phyloP scores from a whole-genome alignment of 148 eudicot species.

The Amaranthus cruentus region DNA sequence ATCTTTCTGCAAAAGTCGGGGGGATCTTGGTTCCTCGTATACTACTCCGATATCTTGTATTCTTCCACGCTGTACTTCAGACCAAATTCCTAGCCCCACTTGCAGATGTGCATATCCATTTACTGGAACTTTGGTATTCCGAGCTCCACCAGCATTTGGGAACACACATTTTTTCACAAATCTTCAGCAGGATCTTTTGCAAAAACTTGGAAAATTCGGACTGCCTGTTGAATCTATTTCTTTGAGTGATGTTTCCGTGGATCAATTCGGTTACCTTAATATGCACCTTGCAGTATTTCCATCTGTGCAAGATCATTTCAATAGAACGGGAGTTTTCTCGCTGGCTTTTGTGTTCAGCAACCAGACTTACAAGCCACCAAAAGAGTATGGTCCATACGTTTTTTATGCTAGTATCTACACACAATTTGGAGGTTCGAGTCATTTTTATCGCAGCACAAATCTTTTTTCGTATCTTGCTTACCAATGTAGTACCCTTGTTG shows the following conservation, averaged over 20 bases:
- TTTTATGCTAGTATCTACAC: conserved; percentile 43
- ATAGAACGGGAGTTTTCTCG: conserved; percentile 45
- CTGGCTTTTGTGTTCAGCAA: conserved; percentile 53
- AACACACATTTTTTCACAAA: conserved; percentile 25
- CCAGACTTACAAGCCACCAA: conserved; percentile 58
- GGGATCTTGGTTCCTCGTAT: conserved; percentile 29
- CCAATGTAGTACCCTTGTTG: conserved; percentile 2
- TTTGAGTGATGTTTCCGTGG: conserved; percentile 38
- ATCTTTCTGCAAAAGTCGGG: conserved; percentile 33
- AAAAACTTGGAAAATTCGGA: conserved; percentile 8
- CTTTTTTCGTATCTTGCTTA: background rate
- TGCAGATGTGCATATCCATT: conserved; percentile 77
- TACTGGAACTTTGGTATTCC: conserved; percentile 49
- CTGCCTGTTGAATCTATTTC: conserved; percentile 72
- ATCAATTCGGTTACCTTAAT: conserved; percentile 33
- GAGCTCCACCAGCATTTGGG: conserved; percentile 47
- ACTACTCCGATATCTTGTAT: conserved; percentile 46
- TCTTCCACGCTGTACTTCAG: conserved; percentile 34
- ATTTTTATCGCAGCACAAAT: background rate
- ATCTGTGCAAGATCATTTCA: conserved; percentile 40
- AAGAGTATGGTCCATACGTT: conserved; percentile 51
- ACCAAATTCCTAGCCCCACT: conserved; percentile 54
- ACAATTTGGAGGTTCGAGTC: conserved; percentile 34
- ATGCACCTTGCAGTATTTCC: conserved; percentile 57
- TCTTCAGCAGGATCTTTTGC: conserved; percentile 34